These are phyloP conservation scores for Leptodermis oblonga DNA, from an alignment of 257 asterid genomes.

Conservation along the genomic window DNA sequence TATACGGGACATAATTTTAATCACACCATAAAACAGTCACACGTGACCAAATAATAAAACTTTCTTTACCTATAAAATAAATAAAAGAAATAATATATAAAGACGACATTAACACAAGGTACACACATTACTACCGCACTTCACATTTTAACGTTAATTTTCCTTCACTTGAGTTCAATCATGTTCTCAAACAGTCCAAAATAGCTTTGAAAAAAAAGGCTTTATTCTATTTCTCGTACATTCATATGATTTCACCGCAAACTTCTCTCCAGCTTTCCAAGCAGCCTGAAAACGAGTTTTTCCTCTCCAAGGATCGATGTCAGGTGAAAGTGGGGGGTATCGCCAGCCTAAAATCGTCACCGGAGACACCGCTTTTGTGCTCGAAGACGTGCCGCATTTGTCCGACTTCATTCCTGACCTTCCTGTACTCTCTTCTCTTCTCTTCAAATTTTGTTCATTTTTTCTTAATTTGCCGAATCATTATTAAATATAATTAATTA, in stretches of 20 bases:
- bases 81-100: no score
- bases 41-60: no score
- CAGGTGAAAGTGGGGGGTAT: neutral
- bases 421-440: conserved; percentile 28
- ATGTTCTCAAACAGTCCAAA: neutral
- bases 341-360: conserved; percentile 31
- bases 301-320: neutral
- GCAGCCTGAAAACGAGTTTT: neutral
- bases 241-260: neutral
- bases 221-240: neutral
- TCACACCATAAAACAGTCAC: no score
- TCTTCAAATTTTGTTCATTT: neutral
- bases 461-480: no score
- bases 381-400: conserved; percentile 72
- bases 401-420: conserved; percentile 55
- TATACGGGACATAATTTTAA: no score
- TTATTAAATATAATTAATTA: no score
- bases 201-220: no score
- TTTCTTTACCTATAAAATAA: neutral
- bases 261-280: no score
- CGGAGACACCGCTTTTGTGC: conserved; percentile 54
- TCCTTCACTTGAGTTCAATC: neutral
- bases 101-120: no score
- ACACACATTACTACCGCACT: no score
- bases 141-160: neutral